Evolutionary conservation across 2,329 filamentous ascomycete species (phyloP).

Genomic region (Aspergillus awamori): DNA sequence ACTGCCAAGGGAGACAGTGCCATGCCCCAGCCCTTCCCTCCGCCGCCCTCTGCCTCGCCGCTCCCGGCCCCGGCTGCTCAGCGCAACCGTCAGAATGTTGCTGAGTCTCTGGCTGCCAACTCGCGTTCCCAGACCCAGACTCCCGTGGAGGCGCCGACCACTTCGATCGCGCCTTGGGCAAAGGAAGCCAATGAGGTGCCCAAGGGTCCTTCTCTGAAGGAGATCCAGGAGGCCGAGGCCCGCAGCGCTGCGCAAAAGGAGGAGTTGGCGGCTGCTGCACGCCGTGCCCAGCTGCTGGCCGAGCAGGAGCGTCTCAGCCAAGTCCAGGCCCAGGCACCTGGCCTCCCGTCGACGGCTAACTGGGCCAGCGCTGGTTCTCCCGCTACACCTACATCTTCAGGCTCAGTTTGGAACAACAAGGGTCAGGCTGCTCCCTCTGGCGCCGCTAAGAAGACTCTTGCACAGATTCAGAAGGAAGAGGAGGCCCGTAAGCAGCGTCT

Average conservation of each 20-base stretch:
- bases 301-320: slow-evolving; percentile 76
- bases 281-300: slow-evolving; percentile 67
- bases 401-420: slow-evolving; percentile 58
- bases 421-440: slow-evolving; percentile 40
- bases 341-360: slow-evolving; percentile 83
- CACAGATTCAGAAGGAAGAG: slow-evolving; percentile 96
- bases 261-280: slow-evolving; percentile 74
- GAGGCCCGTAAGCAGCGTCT: slow-evolving; percentile 83
- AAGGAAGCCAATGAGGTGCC: slow-evolving; percentile 74
- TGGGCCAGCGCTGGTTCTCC: slow-evolving; percentile 80
- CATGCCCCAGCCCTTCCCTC: slow-evolving; percentile 70
- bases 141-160: slow-evolving; percentile 65
- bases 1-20: slow-evolving; percentile 62
- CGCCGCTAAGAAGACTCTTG: slow-evolving; percentile 79
- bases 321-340: slow-evolving; percentile 69
- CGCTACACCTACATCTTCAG: slow-evolving; percentile 58
- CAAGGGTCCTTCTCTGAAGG: slow-evolving; percentile 88
- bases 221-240: slow-evolving; percentile 95
- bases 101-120: slow-evolving; percentile 68
- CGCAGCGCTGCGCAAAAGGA: slow-evolving; percentile 89
- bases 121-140: slow-evolving; percentile 77
- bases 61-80: slow-evolving; percentile 88
- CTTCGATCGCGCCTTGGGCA: slow-evolving; percentile 91
- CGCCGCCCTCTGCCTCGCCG: slow-evolving; percentile 75
- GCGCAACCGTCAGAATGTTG: slow-evolving; percentile 78